Evolutionary conservation across 2,329 filamentous ascomycete genomes (phyloP), one percentile per base, ranked within the genome.

Genomic region (Mycosphaerelloides madeirae): DNA sequence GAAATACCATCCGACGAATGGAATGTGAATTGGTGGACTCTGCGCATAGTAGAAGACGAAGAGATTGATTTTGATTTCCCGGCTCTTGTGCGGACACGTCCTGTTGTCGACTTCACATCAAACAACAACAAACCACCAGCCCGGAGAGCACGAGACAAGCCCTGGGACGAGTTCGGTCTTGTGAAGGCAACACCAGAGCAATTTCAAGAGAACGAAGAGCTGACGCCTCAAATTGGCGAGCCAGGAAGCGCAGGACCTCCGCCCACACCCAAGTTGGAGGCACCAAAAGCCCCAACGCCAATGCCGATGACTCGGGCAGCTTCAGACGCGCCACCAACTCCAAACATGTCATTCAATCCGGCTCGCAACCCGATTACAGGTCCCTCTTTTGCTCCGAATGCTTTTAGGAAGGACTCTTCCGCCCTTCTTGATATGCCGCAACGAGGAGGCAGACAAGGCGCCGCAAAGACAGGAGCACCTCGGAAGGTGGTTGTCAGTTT

Each of bases 31-130:
- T 81, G 81, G 71, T 93, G 85, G 84, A 87, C 82, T 18, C 68
- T 94, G 44, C 78, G 86, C 31, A 89, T 94, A 81, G 85, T 90
- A 7, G 80, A 93, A 60, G 85, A 87, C 44, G 87, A 85, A 38
- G 87, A 93, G 59, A 82, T 91, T 1, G 87, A 94, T 55, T 85
- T 88, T 53, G 87, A 93, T 59, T 93, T 93, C 53, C 85, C 86
- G 25, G 82, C 87, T 0, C 73, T 93, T 31, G 83, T 85, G 46
- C 77, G 87, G 29, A 87, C 79, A 16, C 85, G 84, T 57, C 77
- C 82, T 2, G 74, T 93, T n/a, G 79, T 78, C 5, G 81, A 87
- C 15, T 93, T 91, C 57, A 87, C 86, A 0, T 81, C 78, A 6
- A 85, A 84, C 49, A 90, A 91, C 61, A 89, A 87, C 60, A 76